Conservation (phyloP, 495 filamentous ascomycete genomes). For the Tuber magnatum region DNA sequence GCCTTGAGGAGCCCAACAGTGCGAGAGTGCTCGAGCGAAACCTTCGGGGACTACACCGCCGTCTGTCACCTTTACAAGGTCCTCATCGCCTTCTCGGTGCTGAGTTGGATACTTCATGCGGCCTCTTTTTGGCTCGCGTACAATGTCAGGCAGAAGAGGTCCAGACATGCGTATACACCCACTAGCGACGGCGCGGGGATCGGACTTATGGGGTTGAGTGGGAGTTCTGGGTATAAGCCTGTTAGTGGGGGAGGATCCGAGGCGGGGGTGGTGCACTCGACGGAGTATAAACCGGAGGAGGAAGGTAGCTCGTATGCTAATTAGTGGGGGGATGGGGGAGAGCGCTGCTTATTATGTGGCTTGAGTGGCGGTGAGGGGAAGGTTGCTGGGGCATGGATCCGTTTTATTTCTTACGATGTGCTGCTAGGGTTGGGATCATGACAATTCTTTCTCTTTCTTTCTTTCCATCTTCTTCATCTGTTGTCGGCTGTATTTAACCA, state of each 20-base stretch:
- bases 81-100: conserved; percentile 29
- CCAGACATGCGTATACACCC: neutral
- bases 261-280: neutral
- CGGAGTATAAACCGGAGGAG: neutral
- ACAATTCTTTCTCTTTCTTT: neutral
- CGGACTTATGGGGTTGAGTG: neutral
- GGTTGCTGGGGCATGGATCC: no score
- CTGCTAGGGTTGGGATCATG: neutral
- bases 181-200: neutral
- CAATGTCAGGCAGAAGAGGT: neutral
- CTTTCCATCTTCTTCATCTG: neutral
- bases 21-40: conserved; percentile 15
- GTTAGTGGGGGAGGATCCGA: neutral
- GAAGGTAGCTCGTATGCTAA: neutral
- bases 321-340: neutral
- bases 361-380: neutral
- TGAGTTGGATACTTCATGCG: conserved; percentile 15
- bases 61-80: conserved; percentile 39
- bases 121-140: neutral
- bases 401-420: neutral
- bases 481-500: neutral
- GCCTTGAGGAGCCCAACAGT: conserved; percentile 37
- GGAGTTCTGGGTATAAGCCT: neutral
- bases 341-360: neutral
- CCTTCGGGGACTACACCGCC: conserved; percentile 33